Conservation (phyloP, 1,284 basidiomycete genomes). For the Clitocybe nebularis region DNA sequence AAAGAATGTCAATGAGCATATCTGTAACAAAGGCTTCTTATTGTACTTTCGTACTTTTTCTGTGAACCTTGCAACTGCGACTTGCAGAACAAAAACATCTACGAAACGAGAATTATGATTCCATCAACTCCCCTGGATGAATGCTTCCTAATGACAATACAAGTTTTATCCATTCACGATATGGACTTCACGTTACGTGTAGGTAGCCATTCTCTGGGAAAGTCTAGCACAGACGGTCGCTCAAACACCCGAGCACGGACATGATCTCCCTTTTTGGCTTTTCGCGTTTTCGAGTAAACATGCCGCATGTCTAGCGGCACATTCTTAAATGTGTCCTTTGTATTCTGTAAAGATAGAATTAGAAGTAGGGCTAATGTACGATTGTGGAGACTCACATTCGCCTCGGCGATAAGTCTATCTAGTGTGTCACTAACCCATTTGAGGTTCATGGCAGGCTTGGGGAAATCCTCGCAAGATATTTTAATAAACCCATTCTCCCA, state of each 20-base stretch:
- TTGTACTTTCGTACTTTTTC: too few relatives aligned
- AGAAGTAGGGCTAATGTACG: too few relatives aligned
- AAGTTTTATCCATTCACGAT: too few relatives aligned
- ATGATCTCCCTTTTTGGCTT: constrained; percentile 69
- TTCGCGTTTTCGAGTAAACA: constrained; percentile 63
- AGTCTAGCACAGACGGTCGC: constrained; percentile 68
- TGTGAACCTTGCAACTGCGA: too few relatives aligned
- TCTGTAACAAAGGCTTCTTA: too few relatives aligned
- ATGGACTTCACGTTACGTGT: constrained; percentile 6
- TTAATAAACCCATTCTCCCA: constrained; percentile 78
- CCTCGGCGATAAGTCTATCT: constrained; percentile 65
- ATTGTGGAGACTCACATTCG: constrained; percentile 63
- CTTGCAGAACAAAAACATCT: too few relatives aligned
- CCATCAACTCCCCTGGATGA: too few relatives aligned
- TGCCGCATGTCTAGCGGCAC: constrained; percentile 79
- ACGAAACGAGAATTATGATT: too few relatives aligned
- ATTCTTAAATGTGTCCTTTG: constrained; percentile 50
- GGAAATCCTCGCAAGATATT: constrained; percentile 82
- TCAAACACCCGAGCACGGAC: constrained; percentile 50
- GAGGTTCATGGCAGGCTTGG: constrained; percentile 74
- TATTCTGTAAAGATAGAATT: constrained; percentile 45
- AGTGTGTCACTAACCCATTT: constrained; percentile 83
- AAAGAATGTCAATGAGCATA: not conserved
- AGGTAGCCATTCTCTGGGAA: constrained; percentile 80
- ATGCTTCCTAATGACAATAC: too few relatives aligned